Evolutionary conservation across 169 alveolate genomes (phyloP), one percentile per base, ranked within the genome.

Genomic region (Plasmodium reichenowi): DNA sequence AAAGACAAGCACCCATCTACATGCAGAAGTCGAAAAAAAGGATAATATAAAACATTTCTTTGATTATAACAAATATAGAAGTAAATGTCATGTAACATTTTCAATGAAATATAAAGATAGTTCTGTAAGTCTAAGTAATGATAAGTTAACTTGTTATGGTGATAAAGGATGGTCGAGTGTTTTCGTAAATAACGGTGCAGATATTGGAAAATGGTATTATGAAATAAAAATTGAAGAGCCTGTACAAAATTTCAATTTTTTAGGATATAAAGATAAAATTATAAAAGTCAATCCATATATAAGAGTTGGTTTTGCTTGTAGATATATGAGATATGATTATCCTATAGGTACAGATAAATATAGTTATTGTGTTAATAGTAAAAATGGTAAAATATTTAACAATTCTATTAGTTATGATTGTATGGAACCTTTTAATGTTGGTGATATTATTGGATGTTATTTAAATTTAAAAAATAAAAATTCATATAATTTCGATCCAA

Each of bases 241-340:
- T 60, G 47, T 85, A 63, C 68, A 59, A 12, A 72, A 85, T 43
- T 85, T 70, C 22, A 58, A 85, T n/a, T 85, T 85, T 52, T 47
- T 85, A 52, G 92, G 92, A 6, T 85, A 85, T 59, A 48, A 38
- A 56, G 71, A 52, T 63, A 64, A 71, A 48, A 66, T 85, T 20
- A 58, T 73, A 45, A 60, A 56, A 56, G 62, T 54, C 45, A 59
- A 67, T 76, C 70, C 88, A 52, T 60, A 48, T 47, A 43, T 59
- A 74, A 93, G 97, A 91, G 96, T 95, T 17, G 97, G 97, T n/a
- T 95, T 93, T 92, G 97, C 97, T 13, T 95, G 97, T 68, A 93
- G 97, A 62, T 95, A 95, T 88, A 96, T 94, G 92, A 76, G 94
- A 47, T 95, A 94, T 89, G 96, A 92, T 52, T 60, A 88, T 68